Conservation (phyloP, 2,329 filamentous ascomycete genomes). For the Aspergillus awamori region DNA sequence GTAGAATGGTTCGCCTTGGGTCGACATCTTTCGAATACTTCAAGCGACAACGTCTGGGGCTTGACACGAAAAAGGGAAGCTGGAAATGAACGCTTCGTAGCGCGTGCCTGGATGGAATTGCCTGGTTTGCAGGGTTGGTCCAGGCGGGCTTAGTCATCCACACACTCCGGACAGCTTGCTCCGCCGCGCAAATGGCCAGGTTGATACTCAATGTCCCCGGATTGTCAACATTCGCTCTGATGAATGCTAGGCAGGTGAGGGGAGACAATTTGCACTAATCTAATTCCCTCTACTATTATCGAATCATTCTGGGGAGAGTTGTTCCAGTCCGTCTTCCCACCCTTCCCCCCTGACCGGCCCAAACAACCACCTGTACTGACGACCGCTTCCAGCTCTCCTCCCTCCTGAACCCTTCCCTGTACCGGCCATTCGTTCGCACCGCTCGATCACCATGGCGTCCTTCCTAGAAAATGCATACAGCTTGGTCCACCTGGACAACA, state of each 20-base stretch:
- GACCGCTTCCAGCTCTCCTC: conserved; percentile 35
- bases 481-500: conserved; percentile 96
- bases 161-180: conserved; percentile 44
- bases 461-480: conserved; percentile 96
- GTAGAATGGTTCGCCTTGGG: conserved; percentile 83
- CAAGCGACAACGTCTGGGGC: conserved; percentile 9
- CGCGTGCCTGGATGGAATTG: conserved; percentile 15
- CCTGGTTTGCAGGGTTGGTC: conserved; percentile 22
- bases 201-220: conserved; percentile 38
- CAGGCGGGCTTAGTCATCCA: conserved; percentile 48
- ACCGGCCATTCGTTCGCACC: conserved; percentile 22
- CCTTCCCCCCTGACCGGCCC: conserved; percentile 19
- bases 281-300: conserved; percentile 29
- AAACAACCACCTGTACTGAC: conserved; percentile 39
- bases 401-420: conserved; percentile 27
- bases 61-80: conserved; percentile 13
- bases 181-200: conserved; percentile 46
- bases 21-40: conserved; percentile 58
- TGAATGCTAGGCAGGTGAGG: conserved; percentile 42
- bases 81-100: conserved; percentile 8
- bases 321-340: conserved; percentile 27
- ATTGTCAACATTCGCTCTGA: conserved; percentile 38
- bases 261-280: conserved; percentile 36
- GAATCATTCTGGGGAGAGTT: conserved; percentile 31
- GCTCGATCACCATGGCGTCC: conserved; percentile 73